phyloP scores from a whole-genome alignment of 495 filamentous ascomycete species.

The Oidiodendron maius region DNA sequence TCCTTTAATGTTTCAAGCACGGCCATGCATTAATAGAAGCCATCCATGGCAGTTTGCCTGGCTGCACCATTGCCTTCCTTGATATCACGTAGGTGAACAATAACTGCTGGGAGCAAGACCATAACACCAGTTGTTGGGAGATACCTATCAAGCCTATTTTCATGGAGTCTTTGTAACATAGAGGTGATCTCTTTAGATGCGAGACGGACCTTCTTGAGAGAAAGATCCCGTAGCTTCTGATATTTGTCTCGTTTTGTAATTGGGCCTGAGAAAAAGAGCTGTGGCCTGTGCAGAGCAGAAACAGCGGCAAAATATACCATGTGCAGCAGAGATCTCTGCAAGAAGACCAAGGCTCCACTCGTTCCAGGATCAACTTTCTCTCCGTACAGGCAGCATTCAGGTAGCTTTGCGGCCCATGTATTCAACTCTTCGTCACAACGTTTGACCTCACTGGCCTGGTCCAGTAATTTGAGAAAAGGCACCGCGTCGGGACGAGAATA shows the following conservation, averaged over 20 bases:
- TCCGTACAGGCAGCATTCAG: conserved; percentile 58
- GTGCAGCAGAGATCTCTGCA: conserved; percentile 74
- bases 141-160: conserved; percentile 62
- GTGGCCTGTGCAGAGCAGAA: conserved; percentile 80
- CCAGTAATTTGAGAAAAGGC: conserved; percentile 76
- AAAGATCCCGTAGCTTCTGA: conserved; percentile 65
- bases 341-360: conserved; percentile 44
- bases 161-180: conserved; percentile 67
- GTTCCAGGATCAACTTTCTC: conserved; percentile 32
- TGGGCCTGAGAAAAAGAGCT: conserved; percentile 71
- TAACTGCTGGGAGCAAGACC: conserved; percentile 81
- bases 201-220: conserved; percentile 69
- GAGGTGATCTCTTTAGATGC: conserved; percentile 75
- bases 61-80: conserved; percentile 66
- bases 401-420: conserved; percentile 65
- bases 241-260: conserved; percentile 46
- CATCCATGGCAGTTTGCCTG: conserved; percentile 60
- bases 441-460: conserved; percentile 67
- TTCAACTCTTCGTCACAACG: conserved; percentile 67
- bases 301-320: conserved; percentile 87
- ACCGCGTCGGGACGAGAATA: conserved; percentile 79
- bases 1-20: conserved; percentile 76
- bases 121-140: conserved; percentile 86
- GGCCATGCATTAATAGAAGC: conserved; percentile 81
- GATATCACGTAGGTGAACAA: conserved; percentile 86